A percentile compares a stretch with the other conserved stretches of the same genome.
Conservation (phyloP, 768 basidiomycete genomes). For the Suillus occidentalis region DNA sequence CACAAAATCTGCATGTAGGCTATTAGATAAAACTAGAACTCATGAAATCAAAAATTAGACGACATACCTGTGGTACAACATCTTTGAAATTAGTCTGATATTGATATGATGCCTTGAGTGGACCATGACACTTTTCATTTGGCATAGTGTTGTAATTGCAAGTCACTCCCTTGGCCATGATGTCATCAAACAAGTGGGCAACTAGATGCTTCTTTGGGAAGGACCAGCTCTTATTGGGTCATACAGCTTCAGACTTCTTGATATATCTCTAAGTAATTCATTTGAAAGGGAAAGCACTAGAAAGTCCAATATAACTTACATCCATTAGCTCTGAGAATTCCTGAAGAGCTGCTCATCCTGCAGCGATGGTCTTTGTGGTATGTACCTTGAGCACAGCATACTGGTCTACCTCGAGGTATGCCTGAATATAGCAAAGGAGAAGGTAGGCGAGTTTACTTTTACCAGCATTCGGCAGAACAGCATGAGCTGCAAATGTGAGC, state of each 20-base stretch:
- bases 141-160: too few relatives aligned
- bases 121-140: too few relatives aligned
- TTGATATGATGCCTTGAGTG: too few relatives aligned
- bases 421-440: conserved; percentile 29
- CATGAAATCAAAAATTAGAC: neutral
- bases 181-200: too few relatives aligned
- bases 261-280: too few relatives aligned
- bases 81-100: too few relatives aligned
- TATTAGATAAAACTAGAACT: neutral
- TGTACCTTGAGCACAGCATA: conserved; percentile 27
- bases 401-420: conserved; percentile 33
- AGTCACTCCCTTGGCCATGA: too few relatives aligned
- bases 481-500: conserved; percentile 10
- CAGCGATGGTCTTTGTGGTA: conserved; percentile 24
- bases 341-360: conserved; percentile 18
- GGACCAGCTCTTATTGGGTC: too few relatives aligned
- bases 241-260: too few relatives aligned
- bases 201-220: too few relatives aligned
- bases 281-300: neutral
- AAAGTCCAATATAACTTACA: conserved; percentile 14
- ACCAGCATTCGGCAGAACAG: conserved; percentile 19
- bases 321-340: conserved; percentile 20
- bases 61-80: too few relatives aligned
- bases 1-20: conserved; percentile 5
- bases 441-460: conserved; percentile 17